Base-by-base conservation (phyloP, 768 basidiomycete species). In the Mrakia gelida region DNA sequence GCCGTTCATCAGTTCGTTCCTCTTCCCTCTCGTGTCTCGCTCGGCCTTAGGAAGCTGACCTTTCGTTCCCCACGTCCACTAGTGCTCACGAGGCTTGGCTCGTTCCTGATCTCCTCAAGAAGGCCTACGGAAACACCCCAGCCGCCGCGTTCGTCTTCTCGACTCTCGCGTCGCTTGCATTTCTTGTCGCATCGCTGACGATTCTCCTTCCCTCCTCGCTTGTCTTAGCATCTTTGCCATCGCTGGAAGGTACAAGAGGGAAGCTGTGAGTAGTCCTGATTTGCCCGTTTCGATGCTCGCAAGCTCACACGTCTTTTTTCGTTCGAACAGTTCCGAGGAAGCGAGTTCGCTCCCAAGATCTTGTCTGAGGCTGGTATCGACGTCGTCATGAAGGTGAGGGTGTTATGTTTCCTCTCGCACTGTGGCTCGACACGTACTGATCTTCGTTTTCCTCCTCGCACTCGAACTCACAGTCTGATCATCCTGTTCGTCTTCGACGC, bases 61-160 rank as follows among this genome's bases (percentile, higher is more conserved):
- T 10, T 41, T 28, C 34, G 38, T 8, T 61, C 30, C 59, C 26
- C 34, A 10, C 2, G n/a, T 28, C 38, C n/a, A 52, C 38, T 38
- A 92, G 92, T 80, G 92, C 92, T 3, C 89, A 89, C 79, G 92
- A 94, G 81, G 89, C 92, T 0, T 93, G 91, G 80, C 89, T 94
- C 61, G 91, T 93, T n/a, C 90, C 92, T 2, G 89, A 89, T 41
- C 83, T 92, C 1, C 86, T 94, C 75, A 92, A 92, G 84, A 86
- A 87, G 81, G 87, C 90, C 18, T 94, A 89, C 88, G 92, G 92
- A 0, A 88, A 87, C 11, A 86, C 89, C 23, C 92, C 92, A 1
- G 88, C 90, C 0, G 86, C 91, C 30, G 92, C 92, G 0, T 38
- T 38, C 38, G 38, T 38, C 38, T 8, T 38, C 8, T 38, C 38